Evolutionary conservation across 768 basidiomycete genomes (phyloP).

Genomic region (Rhodotorula diobovata): DNA sequence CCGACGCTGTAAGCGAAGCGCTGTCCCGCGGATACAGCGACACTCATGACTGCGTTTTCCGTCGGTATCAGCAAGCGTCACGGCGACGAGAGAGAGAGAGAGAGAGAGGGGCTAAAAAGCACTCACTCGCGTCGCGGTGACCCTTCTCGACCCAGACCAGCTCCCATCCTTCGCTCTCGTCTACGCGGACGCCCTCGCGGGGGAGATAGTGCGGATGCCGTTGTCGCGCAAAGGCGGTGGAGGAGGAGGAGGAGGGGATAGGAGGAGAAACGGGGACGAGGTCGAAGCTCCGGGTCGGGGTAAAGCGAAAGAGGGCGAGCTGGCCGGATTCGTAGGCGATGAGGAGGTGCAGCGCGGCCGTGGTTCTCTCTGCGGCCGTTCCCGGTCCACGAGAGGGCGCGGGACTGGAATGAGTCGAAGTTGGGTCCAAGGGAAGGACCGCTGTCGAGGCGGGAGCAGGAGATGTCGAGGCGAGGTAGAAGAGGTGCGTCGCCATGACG

Average conservation of each 20-base stretch:
- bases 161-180: constrained; percentile 45
- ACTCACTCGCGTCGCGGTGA: constrained; percentile 50
- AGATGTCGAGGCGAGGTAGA: constrained; percentile 35
- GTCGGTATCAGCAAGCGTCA: background rate
- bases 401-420: too few relatives aligned
- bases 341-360: constrained; percentile 65
- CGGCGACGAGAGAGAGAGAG: too few relatives aligned
- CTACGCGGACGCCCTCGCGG: background rate
- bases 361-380: too few relatives aligned
- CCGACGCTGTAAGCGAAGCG: constrained; percentile 40
- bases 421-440: too few relatives aligned
- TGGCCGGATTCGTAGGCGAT: constrained; percentile 80
- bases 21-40: constrained; percentile 15
- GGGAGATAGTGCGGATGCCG: background rate
- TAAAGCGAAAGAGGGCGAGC: constrained; percentile 58
- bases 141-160: constrained; percentile 46
- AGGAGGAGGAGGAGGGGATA: background rate
- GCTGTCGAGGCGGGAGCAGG: background rate
- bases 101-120: background rate
- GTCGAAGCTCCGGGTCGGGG: background rate
- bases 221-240: background rate
- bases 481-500: constrained; percentile 81
- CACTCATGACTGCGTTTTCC: constrained; percentile 40
- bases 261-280: too few relatives aligned
- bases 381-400: too few relatives aligned